Percentiles rank a stretch among this genome's conserved stretches.
Conservation (phyloP, 768 basidiomycete species). For the Pleurotus platypus region DNA sequence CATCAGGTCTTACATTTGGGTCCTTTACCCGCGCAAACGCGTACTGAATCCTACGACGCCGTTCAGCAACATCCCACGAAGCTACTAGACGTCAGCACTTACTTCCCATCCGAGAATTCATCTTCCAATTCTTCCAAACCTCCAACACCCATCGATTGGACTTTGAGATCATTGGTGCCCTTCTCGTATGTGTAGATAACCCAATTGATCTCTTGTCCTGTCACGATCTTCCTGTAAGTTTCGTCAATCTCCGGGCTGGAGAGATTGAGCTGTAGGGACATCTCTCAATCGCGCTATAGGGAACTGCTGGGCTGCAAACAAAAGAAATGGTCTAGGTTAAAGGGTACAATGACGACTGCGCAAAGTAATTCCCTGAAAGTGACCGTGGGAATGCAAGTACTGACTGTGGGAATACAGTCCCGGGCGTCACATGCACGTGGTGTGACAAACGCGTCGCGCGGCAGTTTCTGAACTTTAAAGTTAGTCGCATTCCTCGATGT, state of each 20-base stretch:
- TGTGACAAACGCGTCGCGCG: no score
- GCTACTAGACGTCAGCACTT: conserved; percentile 19
- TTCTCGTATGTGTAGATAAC: conserved; percentile 73
- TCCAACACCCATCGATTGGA: conserved; percentile 82
- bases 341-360: neutral
- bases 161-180: conserved; percentile 81
- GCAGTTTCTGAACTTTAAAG: no score
- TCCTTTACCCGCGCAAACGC: conserved; percentile 86
- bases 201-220: conserved; percentile 70
- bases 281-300: conserved; percentile 21
- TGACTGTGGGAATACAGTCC: neutral
- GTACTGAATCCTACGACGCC: conserved; percentile 78
- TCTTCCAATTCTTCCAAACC: conserved; percentile 89
- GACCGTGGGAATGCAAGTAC: neutral
- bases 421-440: neutral
- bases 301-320: no score
- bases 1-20: conserved; percentile 53
- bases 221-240: conserved; percentile 75
- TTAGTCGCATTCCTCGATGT: neutral
- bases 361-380: neutral
- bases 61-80: conserved; percentile 5
- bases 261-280: conserved; percentile 82
- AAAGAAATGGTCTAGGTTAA: neutral
- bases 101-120: conserved; percentile 94
- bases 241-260: conserved; percentile 66